Evolutionary conservation across 2,329 filamentous ascomycete genomes (phyloP).

Genomic region (Exophiala mesophila): DNA sequence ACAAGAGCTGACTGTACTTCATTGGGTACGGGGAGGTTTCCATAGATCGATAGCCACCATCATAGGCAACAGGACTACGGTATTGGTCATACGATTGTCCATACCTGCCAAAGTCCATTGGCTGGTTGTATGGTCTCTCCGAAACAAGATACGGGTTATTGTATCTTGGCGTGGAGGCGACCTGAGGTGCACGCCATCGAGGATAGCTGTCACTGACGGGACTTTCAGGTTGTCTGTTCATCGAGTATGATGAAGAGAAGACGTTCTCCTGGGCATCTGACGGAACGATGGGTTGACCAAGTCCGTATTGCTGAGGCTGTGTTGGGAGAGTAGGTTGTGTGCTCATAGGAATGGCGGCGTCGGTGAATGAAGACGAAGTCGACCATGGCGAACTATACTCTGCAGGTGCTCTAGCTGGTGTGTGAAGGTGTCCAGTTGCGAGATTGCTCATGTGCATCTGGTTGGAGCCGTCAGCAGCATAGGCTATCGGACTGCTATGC

Average conservation of each 20-base stretch:
- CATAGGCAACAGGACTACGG: slow-evolving; percentile 14
- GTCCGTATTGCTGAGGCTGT: slow-evolving; percentile 7
- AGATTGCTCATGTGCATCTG: slow-evolving; percentile 15
- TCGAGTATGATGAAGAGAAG: slow-evolving; percentile 13
- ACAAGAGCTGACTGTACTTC: slow-evolving; percentile 16
- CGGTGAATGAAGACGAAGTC: slow-evolving; percentile 13
- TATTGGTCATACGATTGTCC: slow-evolving; percentile 15
- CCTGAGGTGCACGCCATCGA: slow-evolving; percentile 14
- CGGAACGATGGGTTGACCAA: slow-evolving; percentile 15
- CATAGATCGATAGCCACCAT: slow-evolving; percentile 12
- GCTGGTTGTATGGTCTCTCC: slow-evolving; percentile 13
- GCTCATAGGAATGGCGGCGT: slow-evolving; percentile 11
- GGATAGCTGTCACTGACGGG: slow-evolving; percentile 9
- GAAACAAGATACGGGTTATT: slow-evolving; percentile 16
- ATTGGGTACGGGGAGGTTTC: slow-evolving; percentile 15
- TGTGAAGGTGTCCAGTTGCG: slow-evolving; percentile 9
- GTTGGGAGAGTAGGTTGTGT: slow-evolving; percentile 9
- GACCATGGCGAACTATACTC: slow-evolving; percentile 19
- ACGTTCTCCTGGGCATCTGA: slow-evolving; percentile 15
- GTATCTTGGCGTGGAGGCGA: slow-evolving; percentile 11
- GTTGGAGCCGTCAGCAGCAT: slow-evolving; percentile 4
- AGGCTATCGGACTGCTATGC: slow-evolving; percentile 12
- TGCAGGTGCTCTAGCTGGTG: slow-evolving; percentile 12
- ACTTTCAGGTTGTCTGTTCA: slow-evolving; percentile 10
- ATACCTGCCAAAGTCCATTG: slow-evolving; percentile 11